Conservation (phyloP, 108 stramenopile species). For the Cylindrotheca closterium region DNA sequence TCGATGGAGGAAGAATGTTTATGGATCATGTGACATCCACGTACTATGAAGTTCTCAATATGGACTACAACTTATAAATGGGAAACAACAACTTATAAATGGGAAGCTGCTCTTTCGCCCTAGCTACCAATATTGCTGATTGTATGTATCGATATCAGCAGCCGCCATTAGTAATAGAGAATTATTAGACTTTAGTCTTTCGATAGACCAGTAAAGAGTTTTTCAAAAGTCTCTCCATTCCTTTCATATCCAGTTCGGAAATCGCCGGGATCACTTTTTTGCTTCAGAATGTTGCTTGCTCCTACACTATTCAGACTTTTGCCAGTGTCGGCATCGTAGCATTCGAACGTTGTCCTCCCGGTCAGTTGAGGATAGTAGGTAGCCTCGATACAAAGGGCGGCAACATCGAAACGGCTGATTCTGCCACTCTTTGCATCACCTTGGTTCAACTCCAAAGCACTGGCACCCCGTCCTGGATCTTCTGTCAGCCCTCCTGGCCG, state of each 20-base stretch:
- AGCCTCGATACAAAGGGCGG: slow-evolving; percentile 59
- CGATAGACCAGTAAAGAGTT: slow-evolving; percentile 57
- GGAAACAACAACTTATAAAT: no score
- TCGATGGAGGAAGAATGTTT: slow-evolving; percentile 56
- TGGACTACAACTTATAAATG: slow-evolving; percentile 24
- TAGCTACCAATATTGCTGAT: no score
- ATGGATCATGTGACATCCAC: slow-evolving; percentile 68
- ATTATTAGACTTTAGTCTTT: slow-evolving; percentile 40
- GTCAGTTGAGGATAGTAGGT: slow-evolving; percentile 32
- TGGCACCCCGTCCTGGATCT: slow-evolving; percentile 41
- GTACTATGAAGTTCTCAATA: slow-evolving; percentile 38
- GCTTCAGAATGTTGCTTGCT: slow-evolving; percentile 55
- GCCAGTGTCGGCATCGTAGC: slow-evolving; percentile 70
- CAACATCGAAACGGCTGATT: slow-evolving; percentile 73
- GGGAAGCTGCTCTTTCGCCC: no score
- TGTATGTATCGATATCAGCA: no score
- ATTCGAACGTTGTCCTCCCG: slow-evolving; percentile 72
- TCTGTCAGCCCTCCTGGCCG: slow-evolving; percentile 84
- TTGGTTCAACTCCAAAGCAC: slow-evolving; percentile 72
- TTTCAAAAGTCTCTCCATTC: slow-evolving; percentile 54
- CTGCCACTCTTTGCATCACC: slow-evolving; percentile 79
- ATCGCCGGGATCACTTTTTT: slow-evolving; percentile 27
- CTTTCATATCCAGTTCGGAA: slow-evolving; percentile 57
- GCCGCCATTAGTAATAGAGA: no score
- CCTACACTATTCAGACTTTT: slow-evolving; percentile 64